phyloP scores from a whole-genome alignment of 73 alveolate species.

The Symbiodinium pilosum region DNA sequence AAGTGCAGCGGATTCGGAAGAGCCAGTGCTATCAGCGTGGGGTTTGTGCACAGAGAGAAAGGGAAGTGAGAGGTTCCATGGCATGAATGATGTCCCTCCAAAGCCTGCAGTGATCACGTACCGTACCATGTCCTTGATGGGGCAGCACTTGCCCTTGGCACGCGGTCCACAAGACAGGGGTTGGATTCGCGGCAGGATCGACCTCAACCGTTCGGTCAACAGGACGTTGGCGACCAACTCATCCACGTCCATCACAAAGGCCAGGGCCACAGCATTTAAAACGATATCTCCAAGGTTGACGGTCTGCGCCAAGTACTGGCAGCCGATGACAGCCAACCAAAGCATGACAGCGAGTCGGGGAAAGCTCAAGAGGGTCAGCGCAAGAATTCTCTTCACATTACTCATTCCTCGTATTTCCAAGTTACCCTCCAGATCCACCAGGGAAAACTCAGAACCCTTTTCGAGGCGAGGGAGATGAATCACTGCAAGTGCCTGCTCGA shows the following conservation, averaged over 20 bases:
- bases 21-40: no score
- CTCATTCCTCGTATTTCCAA: not conserved
- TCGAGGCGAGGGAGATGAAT: not conserved
- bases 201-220: constrained; percentile 19
- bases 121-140: not conserved
- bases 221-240: constrained; percentile 10
- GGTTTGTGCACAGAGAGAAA: no score
- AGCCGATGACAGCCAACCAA: not conserved
- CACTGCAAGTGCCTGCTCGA: constrained; percentile 32
- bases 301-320: constrained; percentile 11
- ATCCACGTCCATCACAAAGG: not conserved
- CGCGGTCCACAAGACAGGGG: not conserved
- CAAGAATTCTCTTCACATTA: not conserved
- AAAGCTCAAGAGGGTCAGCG: not conserved
- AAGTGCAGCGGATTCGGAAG: no score
- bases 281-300: not conserved
- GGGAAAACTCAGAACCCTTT: not conserved
- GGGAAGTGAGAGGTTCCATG: not conserved
- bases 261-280: constrained; percentile 23
- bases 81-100: no score
- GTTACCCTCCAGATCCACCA: not conserved
- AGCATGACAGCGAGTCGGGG: constrained; percentile 15
- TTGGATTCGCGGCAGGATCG: not conserved
- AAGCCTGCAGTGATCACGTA: constrained; percentile 3
- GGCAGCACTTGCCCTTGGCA: not conserved